Evolutionary conservation across 495 filamentous ascomycete species (phyloP).

Genomic region (Penicillium robsamsonii): DNA sequence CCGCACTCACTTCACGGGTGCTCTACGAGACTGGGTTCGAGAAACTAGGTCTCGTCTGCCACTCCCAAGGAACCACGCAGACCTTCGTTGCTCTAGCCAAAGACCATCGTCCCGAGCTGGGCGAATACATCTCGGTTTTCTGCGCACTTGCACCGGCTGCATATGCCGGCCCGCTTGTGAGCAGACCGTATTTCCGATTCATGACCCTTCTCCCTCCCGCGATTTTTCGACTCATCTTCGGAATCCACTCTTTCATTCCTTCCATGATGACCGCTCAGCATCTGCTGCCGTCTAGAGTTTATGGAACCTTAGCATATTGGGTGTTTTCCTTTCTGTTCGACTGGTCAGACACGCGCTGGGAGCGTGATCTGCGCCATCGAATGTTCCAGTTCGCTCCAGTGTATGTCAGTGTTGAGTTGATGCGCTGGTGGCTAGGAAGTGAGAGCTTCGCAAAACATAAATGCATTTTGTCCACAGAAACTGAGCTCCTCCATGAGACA

Average conservation of each 20-base stretch:
- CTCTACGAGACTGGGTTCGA: conserved; percentile 78
- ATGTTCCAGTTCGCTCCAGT: conserved; percentile 93
- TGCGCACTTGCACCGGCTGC: conserved; percentile 90
- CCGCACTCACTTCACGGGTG: conserved; percentile 81
- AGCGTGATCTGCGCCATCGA: conserved; percentile 71
- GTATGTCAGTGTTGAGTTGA: conserved; percentile 84
- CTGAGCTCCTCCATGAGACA: conserved; percentile 63
- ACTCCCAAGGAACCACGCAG: conserved; percentile 91
- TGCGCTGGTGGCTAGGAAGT: conserved; percentile 93
- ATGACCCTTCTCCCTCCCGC: conserved; percentile 75
- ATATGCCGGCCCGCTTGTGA: conserved; percentile 84
- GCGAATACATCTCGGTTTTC: conserved; percentile 82
- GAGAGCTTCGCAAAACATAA: conserved; percentile 90
- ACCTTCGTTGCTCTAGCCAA: conserved; percentile 88
- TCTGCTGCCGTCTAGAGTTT: conserved; percentile 61
- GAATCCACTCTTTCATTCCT: conserved; percentile 93
- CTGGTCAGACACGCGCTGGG: conserved; percentile 88
- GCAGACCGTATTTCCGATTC: conserved; percentile 89
- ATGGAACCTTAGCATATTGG: conserved; percentile 83
- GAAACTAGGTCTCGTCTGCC: conserved; percentile 79
- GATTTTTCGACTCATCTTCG: conserved; percentile 81
- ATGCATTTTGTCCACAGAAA: conserved; percentile 80
- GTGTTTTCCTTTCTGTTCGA: conserved; percentile 90
- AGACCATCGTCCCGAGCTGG: conserved; percentile 86
- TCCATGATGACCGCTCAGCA: conserved; percentile 87